A percentile compares a stretch with the other conserved stretches of the same genome.
Conservation (phyloP, 495 filamentous ascomycete species). For the Niebla homalea region DNA sequence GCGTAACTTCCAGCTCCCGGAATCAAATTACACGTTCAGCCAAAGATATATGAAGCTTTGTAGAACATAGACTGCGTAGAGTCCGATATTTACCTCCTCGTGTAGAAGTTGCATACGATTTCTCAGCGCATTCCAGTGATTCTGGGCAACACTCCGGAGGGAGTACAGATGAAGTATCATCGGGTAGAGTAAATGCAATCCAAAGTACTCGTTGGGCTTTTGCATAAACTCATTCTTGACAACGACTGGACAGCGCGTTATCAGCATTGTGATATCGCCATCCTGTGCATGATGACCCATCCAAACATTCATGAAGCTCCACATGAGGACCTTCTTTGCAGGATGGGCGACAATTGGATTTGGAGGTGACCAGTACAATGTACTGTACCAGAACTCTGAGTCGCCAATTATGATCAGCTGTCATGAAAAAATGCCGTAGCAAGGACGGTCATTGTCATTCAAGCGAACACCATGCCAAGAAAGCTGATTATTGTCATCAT, state of each 20-base stretch:
- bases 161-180: not conserved
- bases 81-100: not conserved
- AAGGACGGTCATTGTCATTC: not conserved
- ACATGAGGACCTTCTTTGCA: not conserved
- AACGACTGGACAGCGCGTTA: not conserved
- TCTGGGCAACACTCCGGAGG: not conserved
- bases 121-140: not conserved
- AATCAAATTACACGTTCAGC: not conserved
- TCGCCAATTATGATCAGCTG: not conserved
- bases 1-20: not conserved
- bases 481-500: not conserved
- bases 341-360: not conserved
- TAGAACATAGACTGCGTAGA: not conserved
- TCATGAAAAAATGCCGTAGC: not conserved
- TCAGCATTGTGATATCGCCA: not conserved
- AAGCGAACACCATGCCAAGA: not conserved
- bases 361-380: not conserved
- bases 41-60: not conserved
- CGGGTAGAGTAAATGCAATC: not conserved
- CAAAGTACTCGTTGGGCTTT: not conserved
- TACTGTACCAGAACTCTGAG: not conserved
- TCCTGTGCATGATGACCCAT: not conserved
- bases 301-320: not conserved
- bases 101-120: not conserved
- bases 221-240: not conserved